Conservation (phyloP, 176 grass and related monocot genomes). For the Aegilops bicornis region DNA sequence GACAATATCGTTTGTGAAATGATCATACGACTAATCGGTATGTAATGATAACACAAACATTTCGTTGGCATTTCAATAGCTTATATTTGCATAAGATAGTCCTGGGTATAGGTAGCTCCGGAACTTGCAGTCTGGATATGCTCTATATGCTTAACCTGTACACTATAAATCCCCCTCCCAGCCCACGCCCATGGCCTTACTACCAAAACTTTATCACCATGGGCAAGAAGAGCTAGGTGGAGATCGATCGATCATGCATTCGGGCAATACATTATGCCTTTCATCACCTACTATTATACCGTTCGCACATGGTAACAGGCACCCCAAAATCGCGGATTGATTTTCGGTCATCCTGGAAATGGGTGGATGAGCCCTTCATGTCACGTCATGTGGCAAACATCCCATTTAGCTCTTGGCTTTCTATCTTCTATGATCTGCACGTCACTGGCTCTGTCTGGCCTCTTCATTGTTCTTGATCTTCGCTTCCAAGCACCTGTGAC, state of each 20-base stretch:
- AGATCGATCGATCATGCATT: neutral
- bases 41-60: neutral
- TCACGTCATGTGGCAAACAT: neutral
- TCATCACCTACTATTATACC: neutral
- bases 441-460: too few relatives aligned
- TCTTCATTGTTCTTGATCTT: neutral
- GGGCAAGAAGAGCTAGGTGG: neutral
- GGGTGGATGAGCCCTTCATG: neutral
- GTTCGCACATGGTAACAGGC: neutral
- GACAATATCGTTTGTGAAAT: too few relatives aligned
- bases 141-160: constrained; percentile 31
- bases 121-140: constrained; percentile 12
- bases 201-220: constrained; percentile 8
- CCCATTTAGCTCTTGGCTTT: accelerated
- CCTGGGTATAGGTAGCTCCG: too few relatives aligned
- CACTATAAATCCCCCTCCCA: constrained; percentile 34
- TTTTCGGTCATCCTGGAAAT: neutral
- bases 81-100: neutral
- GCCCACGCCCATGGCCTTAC: neutral
- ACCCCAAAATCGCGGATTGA: neutral
- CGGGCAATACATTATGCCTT: neutral
- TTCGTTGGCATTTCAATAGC: neutral
- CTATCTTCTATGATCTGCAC: neutral
- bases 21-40: too few relatives aligned
- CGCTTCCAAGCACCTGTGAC: neutral